phyloP scores from a whole-genome alignment of 345 rosid species.

The Aegle marmelos region DNA sequence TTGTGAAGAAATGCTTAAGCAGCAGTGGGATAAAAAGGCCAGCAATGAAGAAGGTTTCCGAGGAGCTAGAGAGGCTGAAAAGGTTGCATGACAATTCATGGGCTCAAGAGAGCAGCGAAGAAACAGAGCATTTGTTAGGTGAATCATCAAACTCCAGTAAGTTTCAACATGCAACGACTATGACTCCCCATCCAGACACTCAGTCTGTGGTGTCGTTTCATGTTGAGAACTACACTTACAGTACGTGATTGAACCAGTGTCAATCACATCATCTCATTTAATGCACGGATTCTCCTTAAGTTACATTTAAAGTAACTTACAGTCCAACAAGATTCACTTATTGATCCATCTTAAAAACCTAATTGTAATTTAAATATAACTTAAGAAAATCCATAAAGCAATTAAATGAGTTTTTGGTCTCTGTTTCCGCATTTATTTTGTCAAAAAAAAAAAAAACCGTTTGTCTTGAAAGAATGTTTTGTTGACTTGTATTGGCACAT shows the following conservation, averaged over 20 bases:
- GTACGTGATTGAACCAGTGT: neutral
- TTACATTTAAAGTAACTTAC: too few species aligned
- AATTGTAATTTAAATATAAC: too few species aligned
- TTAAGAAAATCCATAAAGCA: too few species aligned
- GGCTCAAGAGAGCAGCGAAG: neutral
- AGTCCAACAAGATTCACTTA: too few species aligned
- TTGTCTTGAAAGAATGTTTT: too few species aligned
- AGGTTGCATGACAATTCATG: neutral
- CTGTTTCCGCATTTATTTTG: too few species aligned
- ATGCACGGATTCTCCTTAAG: too few species aligned
- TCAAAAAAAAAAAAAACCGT: too few species aligned
- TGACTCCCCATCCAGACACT: neutral
- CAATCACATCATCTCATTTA: too few species aligned
- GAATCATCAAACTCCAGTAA: neutral
- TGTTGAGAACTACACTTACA: neutral
- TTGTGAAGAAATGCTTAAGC: conserved; percentile 12
- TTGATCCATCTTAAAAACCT: too few species aligned
- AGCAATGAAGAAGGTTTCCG: neutral
- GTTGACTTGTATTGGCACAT: too few species aligned
- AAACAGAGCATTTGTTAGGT: neutral
- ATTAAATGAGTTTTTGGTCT: too few species aligned
- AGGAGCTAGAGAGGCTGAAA: conserved; percentile 8
- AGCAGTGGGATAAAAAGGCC: conserved; percentile 6
- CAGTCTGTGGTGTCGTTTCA: neutral
- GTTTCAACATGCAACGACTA: neutral